Conservation (phyloP, 805 yeast genomes). For the Limtongia smithiae region DNA sequence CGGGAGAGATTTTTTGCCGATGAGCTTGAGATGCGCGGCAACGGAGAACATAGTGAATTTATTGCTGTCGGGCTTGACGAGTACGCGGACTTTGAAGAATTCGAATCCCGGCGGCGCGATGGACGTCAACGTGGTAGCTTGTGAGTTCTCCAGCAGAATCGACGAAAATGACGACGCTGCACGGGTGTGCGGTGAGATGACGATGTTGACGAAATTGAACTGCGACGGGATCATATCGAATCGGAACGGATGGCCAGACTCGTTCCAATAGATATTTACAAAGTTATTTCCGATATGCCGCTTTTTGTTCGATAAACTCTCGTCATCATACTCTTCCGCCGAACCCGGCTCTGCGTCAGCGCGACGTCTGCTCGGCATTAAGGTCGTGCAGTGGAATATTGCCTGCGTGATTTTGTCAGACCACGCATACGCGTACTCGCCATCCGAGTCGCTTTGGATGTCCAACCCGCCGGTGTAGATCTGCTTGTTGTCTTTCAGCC, state of each 20-base stretch:
- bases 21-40: slow-evolving; percentile 68
- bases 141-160: slow-evolving; percentile 7
- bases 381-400: slow-evolving; percentile 72
- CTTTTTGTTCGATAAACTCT: slow-evolving; percentile 48
- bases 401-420: slow-evolving; percentile 66
- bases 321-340: slow-evolving; percentile 12
- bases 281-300: slow-evolving; percentile 83
- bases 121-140: not conserved
- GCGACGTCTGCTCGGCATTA: slow-evolving; percentile 57
- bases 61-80: slow-evolving; percentile 11
- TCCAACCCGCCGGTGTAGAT: slow-evolving; percentile 79
- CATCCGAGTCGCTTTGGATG: slow-evolving; percentile 64
- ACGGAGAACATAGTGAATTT: slow-evolving; percentile 38
- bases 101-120: slow-evolving; percentile 2
- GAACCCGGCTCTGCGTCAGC: slow-evolving; percentile 35
- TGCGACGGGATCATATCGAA: slow-evolving; percentile 71
- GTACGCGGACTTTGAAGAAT: slow-evolving; percentile 23
- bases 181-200: slow-evolving; percentile 60
- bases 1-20: slow-evolving; percentile 58
- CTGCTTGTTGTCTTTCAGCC: slow-evolving; percentile 51
- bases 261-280: slow-evolving; percentile 78
- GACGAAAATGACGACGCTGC: slow-evolving; percentile 22
- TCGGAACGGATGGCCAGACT: slow-evolving; percentile 58
- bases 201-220: slow-evolving; percentile 78
- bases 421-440: slow-evolving; percentile 72